A percentile compares a stretch with the other conserved stretches of the same genome.
phyloP scores from a whole-genome alignment of 306 rosid species.

The Pterocarpus macrocarpus region DNA sequence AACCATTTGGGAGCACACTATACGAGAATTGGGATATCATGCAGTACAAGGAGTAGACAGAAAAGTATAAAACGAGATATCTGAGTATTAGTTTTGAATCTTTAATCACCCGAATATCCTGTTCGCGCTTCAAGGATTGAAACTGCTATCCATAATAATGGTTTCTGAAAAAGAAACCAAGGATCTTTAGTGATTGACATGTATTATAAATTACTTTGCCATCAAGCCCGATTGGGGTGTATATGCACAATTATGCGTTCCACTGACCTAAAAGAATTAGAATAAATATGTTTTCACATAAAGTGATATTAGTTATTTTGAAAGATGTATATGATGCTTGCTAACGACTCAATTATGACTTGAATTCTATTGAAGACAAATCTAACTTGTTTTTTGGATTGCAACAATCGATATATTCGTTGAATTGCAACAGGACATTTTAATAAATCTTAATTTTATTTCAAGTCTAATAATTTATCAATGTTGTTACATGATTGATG shows the following conservation, averaged over 20 bases:
- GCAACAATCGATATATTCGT: slow-evolving; percentile 38
- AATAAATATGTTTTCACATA: not conserved
- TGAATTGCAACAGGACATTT: slow-evolving; percentile 32
- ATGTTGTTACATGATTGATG: slow-evolving; percentile 53
- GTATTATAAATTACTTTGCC: slow-evolving; percentile 4
- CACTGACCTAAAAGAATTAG: not conserved
- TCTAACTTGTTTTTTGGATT: slow-evolving; percentile 29
- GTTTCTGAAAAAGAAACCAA: slow-evolving; percentile 18
- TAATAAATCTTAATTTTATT: slow-evolving; percentile 31
- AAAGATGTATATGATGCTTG: not conserved
- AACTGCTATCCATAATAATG: slow-evolving; percentile 13
- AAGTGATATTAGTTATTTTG: slow-evolving; percentile 2
- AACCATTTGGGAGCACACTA: slow-evolving; percentile 26
- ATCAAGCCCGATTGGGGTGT: slow-evolving; percentile 19
- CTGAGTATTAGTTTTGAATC: not conserved
- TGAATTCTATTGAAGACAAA: slow-evolving; percentile 20
- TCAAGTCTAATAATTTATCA: slow-evolving; percentile 42
- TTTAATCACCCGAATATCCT: slow-evolving; percentile 35
- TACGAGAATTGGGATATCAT: slow-evolving; percentile 44
- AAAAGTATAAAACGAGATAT: slow-evolving; percentile 27
- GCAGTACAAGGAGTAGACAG: slow-evolving; percentile 42
- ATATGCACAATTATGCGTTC: slow-evolving; percentile 25
- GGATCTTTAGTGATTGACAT: slow-evolving; percentile 34
- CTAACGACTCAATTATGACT: slow-evolving; percentile 44
- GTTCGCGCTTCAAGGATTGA: slow-evolving; percentile 13